Conservation (phyloP, 192 early-diverging fungal genomes). For the Oehlia diaphana region DNA sequence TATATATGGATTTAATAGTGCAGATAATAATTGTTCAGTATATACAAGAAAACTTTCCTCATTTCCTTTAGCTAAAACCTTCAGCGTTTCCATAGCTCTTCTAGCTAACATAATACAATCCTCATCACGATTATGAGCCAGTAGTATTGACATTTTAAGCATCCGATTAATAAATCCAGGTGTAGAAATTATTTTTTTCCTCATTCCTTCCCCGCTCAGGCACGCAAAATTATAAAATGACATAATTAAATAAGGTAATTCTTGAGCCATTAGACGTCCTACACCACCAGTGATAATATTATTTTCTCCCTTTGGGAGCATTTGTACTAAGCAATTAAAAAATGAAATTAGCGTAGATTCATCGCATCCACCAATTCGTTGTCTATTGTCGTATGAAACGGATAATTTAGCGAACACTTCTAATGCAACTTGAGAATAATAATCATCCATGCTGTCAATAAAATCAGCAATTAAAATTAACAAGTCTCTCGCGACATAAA, state of each 20-base stretch:
- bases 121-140: slow-evolving; percentile 1
- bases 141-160: slow-evolving; percentile 17
- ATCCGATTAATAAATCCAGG: slow-evolving; percentile 21
- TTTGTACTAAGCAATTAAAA: slow-evolving; percentile 40
- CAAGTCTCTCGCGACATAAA: slow-evolving; percentile 41
- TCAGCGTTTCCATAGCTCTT: slow-evolving; percentile 24
- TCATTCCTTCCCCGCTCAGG: slow-evolving; percentile 21
- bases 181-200: slow-evolving; percentile 7
- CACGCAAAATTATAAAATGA: slow-evolving; percentile 50
- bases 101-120: slow-evolving; percentile 16
- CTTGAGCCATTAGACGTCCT: slow-evolving; percentile 30
- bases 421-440: slow-evolving; percentile 61
- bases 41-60: slow-evolving; percentile 23
- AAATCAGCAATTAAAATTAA: slow-evolving; percentile 53
- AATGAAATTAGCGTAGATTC: slow-evolving; percentile 35
- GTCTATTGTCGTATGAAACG: slow-evolving; percentile 54
- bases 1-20: slow-evolving; percentile 26
- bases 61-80: slow-evolving; percentile 24
- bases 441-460: slow-evolving; percentile 49
- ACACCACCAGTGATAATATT: slow-evolving; percentile 19
- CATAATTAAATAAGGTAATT: slow-evolving; percentile 56
- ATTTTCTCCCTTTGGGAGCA: slow-evolving; percentile 34
- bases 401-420: slow-evolving; percentile 64
- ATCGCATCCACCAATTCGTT: slow-evolving; percentile 39
- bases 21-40: slow-evolving; percentile 24